Conservation (phyloP, 2,329 filamentous ascomycete genomes). For the Hymenoscyphus linearis region DNA sequence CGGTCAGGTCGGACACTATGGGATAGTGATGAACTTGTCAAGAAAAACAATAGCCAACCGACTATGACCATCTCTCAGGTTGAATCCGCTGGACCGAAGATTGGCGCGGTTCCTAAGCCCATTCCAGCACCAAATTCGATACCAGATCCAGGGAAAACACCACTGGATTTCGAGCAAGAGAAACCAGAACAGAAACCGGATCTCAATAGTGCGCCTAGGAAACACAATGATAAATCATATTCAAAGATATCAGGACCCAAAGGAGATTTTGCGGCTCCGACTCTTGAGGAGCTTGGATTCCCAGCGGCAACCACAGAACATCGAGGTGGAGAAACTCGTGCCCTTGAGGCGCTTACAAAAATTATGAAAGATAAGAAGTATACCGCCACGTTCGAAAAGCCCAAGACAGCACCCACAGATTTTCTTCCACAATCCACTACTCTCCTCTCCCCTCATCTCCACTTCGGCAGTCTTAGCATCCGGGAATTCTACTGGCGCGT, state of each 20-base stretch:
- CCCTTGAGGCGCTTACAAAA: conserved; percentile 51
- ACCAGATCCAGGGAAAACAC: conserved; percentile 60
- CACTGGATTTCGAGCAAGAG: conserved; percentile 53
- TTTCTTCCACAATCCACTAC: conserved; percentile 71
- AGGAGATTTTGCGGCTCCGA: conserved; percentile 65
- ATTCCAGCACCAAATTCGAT: conserved; percentile 53
- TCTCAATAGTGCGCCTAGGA: conserved; percentile 53
- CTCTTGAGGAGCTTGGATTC: conserved; percentile 65
- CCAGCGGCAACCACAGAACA: conserved; percentile 63
- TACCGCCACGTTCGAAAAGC: conserved; percentile 70
- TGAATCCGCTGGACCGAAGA: conserved; percentile 54
- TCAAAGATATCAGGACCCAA: conserved; percentile 58
- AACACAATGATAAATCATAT: conserved; percentile 53
- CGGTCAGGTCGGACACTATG: conserved; percentile 64
- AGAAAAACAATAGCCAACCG: conserved; percentile 60
- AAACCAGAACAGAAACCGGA: conserved; percentile 48
- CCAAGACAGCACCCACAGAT: conserved; percentile 67
- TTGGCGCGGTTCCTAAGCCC: conserved; percentile 57
- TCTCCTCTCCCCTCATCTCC: conserved; percentile 65
- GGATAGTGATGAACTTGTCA: conserved; percentile 66
- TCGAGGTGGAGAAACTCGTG: conserved; percentile 64
- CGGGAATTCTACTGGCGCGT: conserved; percentile 70
- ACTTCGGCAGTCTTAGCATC: conserved; percentile 68
- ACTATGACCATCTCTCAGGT: conserved; percentile 71
- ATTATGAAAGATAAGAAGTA: conserved; percentile 61